Evolutionary conservation across 2,329 filamentous ascomycete genomes (phyloP), one percentile per base, ranked within the genome.

Genomic region (Phyllosticta paracitricarpa): DNA sequence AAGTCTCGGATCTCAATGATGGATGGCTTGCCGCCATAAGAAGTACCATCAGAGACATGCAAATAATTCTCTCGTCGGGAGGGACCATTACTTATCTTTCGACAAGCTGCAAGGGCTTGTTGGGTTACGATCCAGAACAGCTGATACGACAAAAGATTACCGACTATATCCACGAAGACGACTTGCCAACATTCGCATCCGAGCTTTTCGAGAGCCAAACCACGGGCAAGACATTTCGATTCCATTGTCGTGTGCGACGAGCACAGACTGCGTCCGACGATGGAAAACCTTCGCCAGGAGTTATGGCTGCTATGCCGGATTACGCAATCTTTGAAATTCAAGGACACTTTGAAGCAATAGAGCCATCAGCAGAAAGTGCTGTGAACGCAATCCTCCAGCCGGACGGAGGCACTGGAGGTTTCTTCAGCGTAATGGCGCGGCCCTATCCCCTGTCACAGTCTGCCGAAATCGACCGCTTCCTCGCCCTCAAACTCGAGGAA

Each of bases 371-470:
- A 4, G 53, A 40, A 9, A 28, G 51, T 40, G 24, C 58, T 24
- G 40, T 35, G 4, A n/a, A 17, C 19, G 14, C 40, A 3, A n/a
- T 48, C 6, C 1, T 48, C 40, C 40, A 48, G 40, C 14, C 40
- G 40, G 40, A 48, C 40, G 40, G 40, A n/a, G 58, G 58, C 19
- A 52, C 56, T 10, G 58, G 58, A 19, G 54, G 58, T 14, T 24
- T 61, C n/a, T 61, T 61, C 54, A 54, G 55, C n/a, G 26, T 61
- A 14, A 61, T 61, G 58, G 58, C 58, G 6, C 58, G 58, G 40
- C 58, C 58, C 4, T 56, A 56, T 28, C 58, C 58, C 9, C 58
- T 61, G 19, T 8, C 40, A 19, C 58, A 61, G 10, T 25, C 51
- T 54, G 26, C 35, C 54, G 56, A 52, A 17, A 40, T 61, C 40